Evolutionary conservation across 2,329 filamentous ascomycete genomes (phyloP).

Genomic region (Hortaea werneckii): DNA sequence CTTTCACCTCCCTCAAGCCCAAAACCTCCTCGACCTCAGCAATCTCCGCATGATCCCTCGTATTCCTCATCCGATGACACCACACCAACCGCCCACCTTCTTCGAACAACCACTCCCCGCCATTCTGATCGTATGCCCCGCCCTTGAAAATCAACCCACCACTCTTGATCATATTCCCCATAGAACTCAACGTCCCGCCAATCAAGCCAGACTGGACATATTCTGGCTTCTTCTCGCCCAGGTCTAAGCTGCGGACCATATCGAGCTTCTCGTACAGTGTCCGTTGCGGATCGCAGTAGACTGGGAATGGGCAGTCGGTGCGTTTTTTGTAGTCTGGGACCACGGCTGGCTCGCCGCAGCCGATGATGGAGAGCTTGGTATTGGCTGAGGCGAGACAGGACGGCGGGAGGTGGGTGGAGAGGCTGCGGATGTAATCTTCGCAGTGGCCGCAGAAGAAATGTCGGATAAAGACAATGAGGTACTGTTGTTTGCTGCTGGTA

Average conservation of each 20-base stretch:
- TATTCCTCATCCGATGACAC: slow-evolving; percentile 26
- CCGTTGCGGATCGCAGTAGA: slow-evolving; percentile 25
- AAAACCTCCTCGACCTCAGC: slow-evolving; percentile 24
- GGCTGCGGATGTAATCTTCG: slow-evolving; percentile 24
- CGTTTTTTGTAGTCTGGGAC: slow-evolving; percentile 22
- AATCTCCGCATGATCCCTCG: slow-evolving; percentile 26
- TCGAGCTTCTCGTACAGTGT: slow-evolving; percentile 22
- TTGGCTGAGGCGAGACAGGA: slow-evolving; percentile 10
- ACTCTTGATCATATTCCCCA: slow-evolving; percentile 15
- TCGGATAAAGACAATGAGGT: slow-evolving; percentile 28
- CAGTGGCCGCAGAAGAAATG: slow-evolving; percentile 32
- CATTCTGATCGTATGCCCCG: slow-evolving; percentile 25
- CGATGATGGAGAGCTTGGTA: slow-evolving; percentile 24
- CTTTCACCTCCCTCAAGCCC: slow-evolving; percentile 4
- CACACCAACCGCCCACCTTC: slow-evolving; percentile 24
- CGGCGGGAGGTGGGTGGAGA: slow-evolving; percentile 9
- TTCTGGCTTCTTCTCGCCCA: slow-evolving; percentile 17
- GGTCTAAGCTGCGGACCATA: slow-evolving; percentile 19
- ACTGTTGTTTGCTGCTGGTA: not conserved
- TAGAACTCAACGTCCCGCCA: slow-evolving; percentile 10
- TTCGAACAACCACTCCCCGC: slow-evolving; percentile 30
- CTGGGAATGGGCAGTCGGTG: slow-evolving; percentile 20
- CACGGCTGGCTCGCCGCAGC: slow-evolving; percentile 23
- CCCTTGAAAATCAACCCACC: slow-evolving; percentile 13
- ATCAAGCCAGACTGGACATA: slow-evolving; percentile 18